Conservation (phyloP, 2,329 filamentous ascomycete genomes). For the Penicillium corylophilum region DNA sequence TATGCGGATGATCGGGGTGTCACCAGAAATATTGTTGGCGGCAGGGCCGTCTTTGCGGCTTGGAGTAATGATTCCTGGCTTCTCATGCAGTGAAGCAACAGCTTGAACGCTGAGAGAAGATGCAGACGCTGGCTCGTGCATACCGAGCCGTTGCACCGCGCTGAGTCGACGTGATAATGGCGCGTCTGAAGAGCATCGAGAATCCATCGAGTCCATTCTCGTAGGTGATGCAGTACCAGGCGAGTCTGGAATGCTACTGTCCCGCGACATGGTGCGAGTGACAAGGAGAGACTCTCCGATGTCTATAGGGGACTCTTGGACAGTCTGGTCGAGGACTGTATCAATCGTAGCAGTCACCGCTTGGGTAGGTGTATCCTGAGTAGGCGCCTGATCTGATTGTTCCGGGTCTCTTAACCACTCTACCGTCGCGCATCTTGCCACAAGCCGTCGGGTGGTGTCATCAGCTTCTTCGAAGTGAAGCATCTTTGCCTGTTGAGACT, state of each 20-base stretch:
- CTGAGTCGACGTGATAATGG: slow-evolving; percentile 20
- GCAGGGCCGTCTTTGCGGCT: slow-evolving; percentile 54
- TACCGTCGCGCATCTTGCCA: slow-evolving; percentile 47
- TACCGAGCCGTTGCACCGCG: slow-evolving; percentile 54
- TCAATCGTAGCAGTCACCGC: slow-evolving; percentile 18
- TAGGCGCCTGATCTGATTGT: slow-evolving; percentile 13
- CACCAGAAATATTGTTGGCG: slow-evolving; percentile 19
- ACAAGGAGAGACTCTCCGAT: slow-evolving; percentile 27
- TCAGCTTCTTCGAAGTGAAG: slow-evolving; percentile 52
- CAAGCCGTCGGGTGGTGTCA: slow-evolving; percentile 50
- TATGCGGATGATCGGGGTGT: slow-evolving; percentile 17
- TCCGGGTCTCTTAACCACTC: slow-evolving; percentile 45
- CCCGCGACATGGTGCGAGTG: slow-evolving; percentile 39
- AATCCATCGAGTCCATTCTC: slow-evolving; percentile 32
- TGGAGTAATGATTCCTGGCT: slow-evolving; percentile 77
- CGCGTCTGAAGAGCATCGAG: slow-evolving; percentile 24
- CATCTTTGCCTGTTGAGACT: slow-evolving; percentile 46
- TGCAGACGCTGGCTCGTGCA: slow-evolving; percentile 66
- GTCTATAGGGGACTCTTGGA: slow-evolving; percentile 20
- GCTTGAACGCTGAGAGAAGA: slow-evolving; percentile 76
- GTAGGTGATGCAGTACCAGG: slow-evolving; percentile 51
- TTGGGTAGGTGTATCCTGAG: slow-evolving; percentile 11
- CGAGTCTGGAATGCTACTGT: slow-evolving; percentile 32
- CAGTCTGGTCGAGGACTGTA: slow-evolving; percentile 16
- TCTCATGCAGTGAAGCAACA: slow-evolving; percentile 76